Percentiles rank a stretch among this genome's conserved stretches.
Conservation (phyloP, 2,329 filamentous ascomycete species). For the Fusarium coffeatum region DNA sequence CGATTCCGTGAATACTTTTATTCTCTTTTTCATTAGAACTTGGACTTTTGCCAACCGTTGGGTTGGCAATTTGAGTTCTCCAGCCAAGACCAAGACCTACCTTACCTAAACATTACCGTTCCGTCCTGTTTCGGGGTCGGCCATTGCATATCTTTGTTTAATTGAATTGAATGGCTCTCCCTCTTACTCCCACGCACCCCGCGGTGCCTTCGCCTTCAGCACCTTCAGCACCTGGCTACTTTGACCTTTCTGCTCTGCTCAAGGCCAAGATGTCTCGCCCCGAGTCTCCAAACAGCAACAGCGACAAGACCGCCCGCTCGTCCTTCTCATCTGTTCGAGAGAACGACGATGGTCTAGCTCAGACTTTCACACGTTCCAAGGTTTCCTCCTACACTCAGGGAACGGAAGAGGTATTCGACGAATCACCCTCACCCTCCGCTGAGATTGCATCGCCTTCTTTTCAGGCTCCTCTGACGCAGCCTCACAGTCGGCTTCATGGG, state of each 20-base stretch:
- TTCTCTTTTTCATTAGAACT: constrained; percentile 8
- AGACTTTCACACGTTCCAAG: constrained; percentile 73
- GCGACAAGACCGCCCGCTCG: constrained; percentile 58
- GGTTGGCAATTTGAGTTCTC: constrained; percentile 29
- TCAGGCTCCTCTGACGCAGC: constrained; percentile 65
- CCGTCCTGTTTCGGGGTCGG: constrained; percentile 37
- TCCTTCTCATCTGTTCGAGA: constrained; percentile 73
- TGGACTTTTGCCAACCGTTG: constrained; percentile 36
- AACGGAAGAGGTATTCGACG: constrained; percentile 64
- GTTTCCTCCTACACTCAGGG: constrained; percentile 67
- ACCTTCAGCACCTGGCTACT: constrained; percentile 38
- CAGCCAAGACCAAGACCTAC: not conserved
- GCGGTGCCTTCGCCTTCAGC: constrained; percentile 45
- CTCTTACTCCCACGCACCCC: constrained; percentile 49
- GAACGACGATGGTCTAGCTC: constrained; percentile 67
- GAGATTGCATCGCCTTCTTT: constrained; percentile 61
- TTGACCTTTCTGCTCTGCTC: constrained; percentile 51
- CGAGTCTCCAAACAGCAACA: constrained; percentile 51
- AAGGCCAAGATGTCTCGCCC: constrained; percentile 55
- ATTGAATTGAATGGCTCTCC: constrained; percentile 49
- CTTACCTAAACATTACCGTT: constrained; percentile 24
- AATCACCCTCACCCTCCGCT: constrained; percentile 56
- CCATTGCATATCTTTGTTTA: constrained; percentile 30
- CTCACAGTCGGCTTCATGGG: constrained; percentile 67
- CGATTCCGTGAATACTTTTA: constrained; percentile 22